Conservation (phyloP, 2,329 filamentous ascomycete genomes). For the Colletotrichum lupini region DNA sequence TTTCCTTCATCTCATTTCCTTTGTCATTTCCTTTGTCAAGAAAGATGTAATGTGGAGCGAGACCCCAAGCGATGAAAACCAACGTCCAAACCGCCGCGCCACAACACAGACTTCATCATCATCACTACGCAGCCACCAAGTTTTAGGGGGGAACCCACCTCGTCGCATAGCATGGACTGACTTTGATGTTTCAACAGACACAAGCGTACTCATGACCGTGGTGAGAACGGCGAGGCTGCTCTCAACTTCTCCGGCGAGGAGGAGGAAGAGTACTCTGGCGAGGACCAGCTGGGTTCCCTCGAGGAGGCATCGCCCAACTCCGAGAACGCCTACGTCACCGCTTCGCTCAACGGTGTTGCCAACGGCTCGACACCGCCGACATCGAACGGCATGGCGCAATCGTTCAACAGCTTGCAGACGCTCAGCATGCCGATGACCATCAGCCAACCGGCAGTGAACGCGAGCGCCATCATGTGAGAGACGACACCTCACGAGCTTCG, state of each 20-base stretch:
- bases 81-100: conserved; percentile 45
- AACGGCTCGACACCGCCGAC: conserved; percentile 43
- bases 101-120: conserved; percentile 45
- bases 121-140: conserved; percentile 43
- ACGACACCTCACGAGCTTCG: conserved; percentile 16
- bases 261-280: conserved; percentile 83
- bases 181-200: conserved; percentile 73
- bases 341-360: conserved; percentile 60
- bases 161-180: conserved; percentile 47
- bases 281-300: conserved; percentile 84
- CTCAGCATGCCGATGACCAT: conserved; percentile 74
- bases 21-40: conserved; percentile 47
- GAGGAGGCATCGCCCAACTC: conserved; percentile 83
- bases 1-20: conserved; percentile 51
- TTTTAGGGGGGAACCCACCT: neutral
- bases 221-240: conserved; percentile 67
- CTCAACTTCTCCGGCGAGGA: conserved; percentile 83
- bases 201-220: conserved; percentile 78
- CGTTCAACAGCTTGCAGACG: conserved; percentile 69
- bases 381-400: conserved; percentile 44
- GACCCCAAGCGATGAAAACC: conserved; percentile 42
- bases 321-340: conserved; percentile 70
- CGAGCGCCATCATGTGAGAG: conserved; percentile 57
- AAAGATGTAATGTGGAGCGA: conserved; percentile 52
- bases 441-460: conserved; percentile 63